Base-by-base conservation (phyloP, 208 protist genomes). In the Endotrypanum monterogeii region DNA sequence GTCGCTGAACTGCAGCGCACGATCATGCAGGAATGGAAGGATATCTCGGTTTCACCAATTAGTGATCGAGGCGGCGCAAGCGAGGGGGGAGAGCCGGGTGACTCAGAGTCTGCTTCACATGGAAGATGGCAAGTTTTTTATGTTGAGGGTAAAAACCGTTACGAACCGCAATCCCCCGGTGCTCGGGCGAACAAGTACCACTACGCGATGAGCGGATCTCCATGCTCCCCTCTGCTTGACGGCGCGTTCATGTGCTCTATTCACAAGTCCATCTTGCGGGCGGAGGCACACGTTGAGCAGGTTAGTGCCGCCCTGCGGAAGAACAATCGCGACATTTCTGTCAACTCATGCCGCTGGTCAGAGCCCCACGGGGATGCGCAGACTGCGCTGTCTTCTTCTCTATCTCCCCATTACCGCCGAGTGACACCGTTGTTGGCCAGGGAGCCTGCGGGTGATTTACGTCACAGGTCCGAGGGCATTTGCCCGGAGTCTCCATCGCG, bases 241-340 rank as follows among this genome's bases (percentile, higher is more conserved):
- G 2, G 25, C 0, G n/a, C 76, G 0, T 84, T 91, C 57, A 25
- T 92, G 58, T 69, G 83, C 6, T 81, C 79, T 7, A 76, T 93
- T 32, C 84, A 70, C 41, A 75, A 65, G 23, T 77, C 85, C 8
- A 88, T 80, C 1, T 50, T 89, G 41, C 83, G 85, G 51, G 80
- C 85, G 8, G 90, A 95, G 76, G 69, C 84, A 16, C 80, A 89
- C 67, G 79, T 87, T 52, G 75, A 91, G 65, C 75, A 71, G 28
- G 75, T 74, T 9, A 65, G 75, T 8, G 35, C 67, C 5, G 51
- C 60, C n/a, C 50, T 80, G 16, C 35, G 73, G 8, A 44, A 37
- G 1, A 58, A 61, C 16, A 20, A 50, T 0, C 60, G 46, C 25
- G 52, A n/a, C 2, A 23, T 20, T 35, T 57, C 48, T 46, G 5